These are phyloP conservation scores for Jasminum sambac DNA, from an alignment of 257 asterid species.

Conservation along the genomic window DNA sequence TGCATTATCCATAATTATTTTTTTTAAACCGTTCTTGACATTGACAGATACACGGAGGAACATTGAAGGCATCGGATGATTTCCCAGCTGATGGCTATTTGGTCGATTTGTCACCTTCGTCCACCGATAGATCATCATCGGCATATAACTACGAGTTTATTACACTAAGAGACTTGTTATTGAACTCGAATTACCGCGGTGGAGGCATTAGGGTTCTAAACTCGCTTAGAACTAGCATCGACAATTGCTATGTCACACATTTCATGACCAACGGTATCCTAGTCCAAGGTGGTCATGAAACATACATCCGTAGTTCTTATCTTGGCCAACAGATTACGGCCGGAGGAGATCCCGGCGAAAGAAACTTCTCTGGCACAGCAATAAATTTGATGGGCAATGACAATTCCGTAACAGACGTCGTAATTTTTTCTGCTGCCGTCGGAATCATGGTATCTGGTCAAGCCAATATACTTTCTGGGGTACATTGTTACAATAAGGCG, in stretches of 20 bases:
- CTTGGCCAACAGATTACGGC: constrained; percentile 85
- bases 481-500: constrained; percentile 95
- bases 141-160: constrained; percentile 63
- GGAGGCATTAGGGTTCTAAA: constrained; percentile 74
- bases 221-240: constrained; percentile 68
- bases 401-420: constrained; percentile 73
- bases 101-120: constrained; percentile 57
- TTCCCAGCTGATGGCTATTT: constrained; percentile 64
- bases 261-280: constrained; percentile 68
- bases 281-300: constrained; percentile 73
- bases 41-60: constrained; percentile 81
- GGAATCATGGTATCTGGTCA: constrained; percentile 72
- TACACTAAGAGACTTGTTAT: constrained; percentile 61
- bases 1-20: background rate
- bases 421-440: constrained; percentile 68
- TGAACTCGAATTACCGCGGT: constrained; percentile 68
- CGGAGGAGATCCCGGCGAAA: constrained; percentile 67
- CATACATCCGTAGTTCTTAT: constrained; percentile 67
- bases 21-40: background rate
- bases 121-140: constrained; percentile 32
- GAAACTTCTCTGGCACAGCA: constrained; percentile 68
- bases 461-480: constrained; percentile 69
- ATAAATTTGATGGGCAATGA: constrained; percentile 68
- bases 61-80: constrained; percentile 65
- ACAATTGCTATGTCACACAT: constrained; percentile 77